phyloP scores from a whole-genome alignment of 2,329 filamentous ascomycete genomes.

The Zasmidium cellare region DNA sequence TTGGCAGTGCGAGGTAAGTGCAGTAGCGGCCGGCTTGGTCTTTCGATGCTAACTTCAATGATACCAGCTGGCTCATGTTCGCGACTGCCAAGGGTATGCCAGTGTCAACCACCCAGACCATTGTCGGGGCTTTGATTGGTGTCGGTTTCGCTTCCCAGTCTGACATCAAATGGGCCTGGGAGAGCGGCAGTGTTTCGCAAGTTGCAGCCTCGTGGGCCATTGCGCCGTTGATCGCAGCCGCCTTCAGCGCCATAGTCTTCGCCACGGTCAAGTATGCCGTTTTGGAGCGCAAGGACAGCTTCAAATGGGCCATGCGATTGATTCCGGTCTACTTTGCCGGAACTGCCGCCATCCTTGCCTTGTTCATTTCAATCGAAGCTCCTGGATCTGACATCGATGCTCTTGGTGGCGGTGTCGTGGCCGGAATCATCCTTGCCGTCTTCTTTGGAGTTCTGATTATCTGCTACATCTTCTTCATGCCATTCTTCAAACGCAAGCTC shows the following conservation, averaged over 20 bases:
- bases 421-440: conserved; percentile 56
- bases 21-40: too few relatives aligned
- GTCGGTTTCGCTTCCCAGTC: conserved; percentile 38
- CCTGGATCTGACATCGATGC: conserved; percentile 47
- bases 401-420: conserved; percentile 43
- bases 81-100: conserved; percentile 56
- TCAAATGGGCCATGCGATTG: conserved; percentile 50
- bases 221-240: conserved; percentile 46
- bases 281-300: conserved; percentile 47
- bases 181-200: conserved; percentile 54
- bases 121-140: conserved; percentile 49
- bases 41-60: too few relatives aligned
- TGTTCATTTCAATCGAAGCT: conserved; percentile 59
- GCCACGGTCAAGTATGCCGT: conserved; percentile 49
- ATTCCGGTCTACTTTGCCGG: conserved; percentile 50
- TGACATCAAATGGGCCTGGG: conserved; percentile 39
- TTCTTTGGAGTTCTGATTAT: conserved; percentile 54
- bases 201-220: conserved; percentile 57
- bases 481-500: conserved; percentile 60
- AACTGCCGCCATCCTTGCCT: conserved; percentile 47
- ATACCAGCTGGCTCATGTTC: conserved; percentile 55
- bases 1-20: too few relatives aligned
- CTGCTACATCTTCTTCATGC: conserved; percentile 56
- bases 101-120: conserved; percentile 61
- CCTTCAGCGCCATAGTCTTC: conserved; percentile 50